Conservation (phyloP, 192 early-diverging fungal genomes). For the Backusella mclennaniae region DNA sequence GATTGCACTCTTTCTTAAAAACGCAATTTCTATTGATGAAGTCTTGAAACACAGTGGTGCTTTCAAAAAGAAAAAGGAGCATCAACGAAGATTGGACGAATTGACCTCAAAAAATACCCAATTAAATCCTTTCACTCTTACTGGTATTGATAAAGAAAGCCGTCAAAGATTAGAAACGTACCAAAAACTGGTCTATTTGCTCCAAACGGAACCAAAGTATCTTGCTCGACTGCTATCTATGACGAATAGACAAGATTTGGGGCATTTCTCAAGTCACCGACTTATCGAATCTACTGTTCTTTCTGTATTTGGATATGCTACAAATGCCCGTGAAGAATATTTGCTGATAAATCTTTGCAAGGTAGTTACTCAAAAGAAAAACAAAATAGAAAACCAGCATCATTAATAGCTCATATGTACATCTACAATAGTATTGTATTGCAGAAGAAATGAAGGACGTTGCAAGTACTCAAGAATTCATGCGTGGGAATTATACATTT, state of each 20-base stretch:
- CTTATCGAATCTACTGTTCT: slow-evolving; percentile 89
- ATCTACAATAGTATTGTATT: slow-evolving; percentile 56
- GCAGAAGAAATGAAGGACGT: slow-evolving; percentile 92
- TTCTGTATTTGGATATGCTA: slow-evolving; percentile 95
- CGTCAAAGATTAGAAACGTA: slow-evolving; percentile 73
- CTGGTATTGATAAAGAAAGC: slow-evolving; percentile 83
- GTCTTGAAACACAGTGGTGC: slow-evolving; percentile 51
- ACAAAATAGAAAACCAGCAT: neutral
- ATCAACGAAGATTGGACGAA: slow-evolving; percentile 41
- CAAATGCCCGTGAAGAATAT: slow-evolving; percentile 97
- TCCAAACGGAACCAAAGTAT: slow-evolving; percentile 96
- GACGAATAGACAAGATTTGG: slow-evolving; percentile 79
- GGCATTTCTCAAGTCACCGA: slow-evolving; percentile 61
- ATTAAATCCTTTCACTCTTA: slow-evolving; percentile 61
- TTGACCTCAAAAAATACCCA: slow-evolving; percentile 17
- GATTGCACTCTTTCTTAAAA: slow-evolving; percentile 95
- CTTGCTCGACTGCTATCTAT: slow-evolving; percentile 89
- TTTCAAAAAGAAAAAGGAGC: slow-evolving; percentile 45
- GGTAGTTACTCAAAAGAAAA: slow-evolving; percentile 33
- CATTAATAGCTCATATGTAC: neutral
- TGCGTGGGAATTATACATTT: slow-evolving; percentile 96
- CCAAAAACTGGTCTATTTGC: slow-evolving; percentile 92
- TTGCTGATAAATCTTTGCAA: slow-evolving; percentile 92
- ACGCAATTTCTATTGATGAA: slow-evolving; percentile 95
- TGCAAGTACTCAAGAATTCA: slow-evolving; percentile 85